Evolutionary conservation across 345 rosid species (phyloP).

Genomic region (Populus nigra): DNA sequence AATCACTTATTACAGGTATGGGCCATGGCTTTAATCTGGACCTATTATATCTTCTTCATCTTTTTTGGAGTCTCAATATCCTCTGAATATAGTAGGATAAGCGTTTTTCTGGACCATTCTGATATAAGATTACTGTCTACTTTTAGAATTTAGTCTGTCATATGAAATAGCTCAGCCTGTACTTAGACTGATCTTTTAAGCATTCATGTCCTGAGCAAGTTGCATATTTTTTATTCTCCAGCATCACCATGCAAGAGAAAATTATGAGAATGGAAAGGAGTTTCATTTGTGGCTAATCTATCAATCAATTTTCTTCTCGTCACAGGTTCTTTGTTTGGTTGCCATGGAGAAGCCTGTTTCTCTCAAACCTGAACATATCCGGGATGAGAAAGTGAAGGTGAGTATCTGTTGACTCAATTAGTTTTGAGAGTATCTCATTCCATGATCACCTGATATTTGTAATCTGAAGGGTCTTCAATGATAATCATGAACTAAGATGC

Average conservation of each 20-base stretch:
- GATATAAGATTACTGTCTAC: slow-evolving; percentile 1
- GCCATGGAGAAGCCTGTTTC: slow-evolving; percentile 99
- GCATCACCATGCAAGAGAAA: neutral
- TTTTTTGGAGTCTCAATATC: slow-evolving; percentile 7
- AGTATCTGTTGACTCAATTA: slow-evolving; percentile 7
- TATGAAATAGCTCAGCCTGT: neutral
- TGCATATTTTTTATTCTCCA: neutral
- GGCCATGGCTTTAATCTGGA: neutral
- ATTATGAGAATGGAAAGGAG: neutral
- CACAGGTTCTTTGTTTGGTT: slow-evolving; percentile 86
- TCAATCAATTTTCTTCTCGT: slow-evolving; percentile 13
- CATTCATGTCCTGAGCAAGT: neutral
- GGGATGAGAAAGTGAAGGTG: slow-evolving; percentile 99
- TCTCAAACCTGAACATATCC: slow-evolving; percentile 94
- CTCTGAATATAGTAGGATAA: neutral
- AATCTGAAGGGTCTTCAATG: neutral
- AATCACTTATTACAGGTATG: slow-evolving; percentile 92
- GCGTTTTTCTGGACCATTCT: slow-evolving; percentile 3
- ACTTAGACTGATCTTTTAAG: neutral
- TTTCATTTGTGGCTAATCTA: neutral
- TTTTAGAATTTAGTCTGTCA: neutral
- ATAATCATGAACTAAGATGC: slow-evolving; percentile 6
- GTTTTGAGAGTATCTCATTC: slow-evolving; percentile 16
- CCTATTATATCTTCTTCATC: neutral
- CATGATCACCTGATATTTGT: neutral